A percentile compares a stretch with the other conserved stretches of the same genome.
Evolutionary conservation across 2,329 filamentous ascomycete species (phyloP).

Genomic region (Colletotrichum sp.): DNA sequence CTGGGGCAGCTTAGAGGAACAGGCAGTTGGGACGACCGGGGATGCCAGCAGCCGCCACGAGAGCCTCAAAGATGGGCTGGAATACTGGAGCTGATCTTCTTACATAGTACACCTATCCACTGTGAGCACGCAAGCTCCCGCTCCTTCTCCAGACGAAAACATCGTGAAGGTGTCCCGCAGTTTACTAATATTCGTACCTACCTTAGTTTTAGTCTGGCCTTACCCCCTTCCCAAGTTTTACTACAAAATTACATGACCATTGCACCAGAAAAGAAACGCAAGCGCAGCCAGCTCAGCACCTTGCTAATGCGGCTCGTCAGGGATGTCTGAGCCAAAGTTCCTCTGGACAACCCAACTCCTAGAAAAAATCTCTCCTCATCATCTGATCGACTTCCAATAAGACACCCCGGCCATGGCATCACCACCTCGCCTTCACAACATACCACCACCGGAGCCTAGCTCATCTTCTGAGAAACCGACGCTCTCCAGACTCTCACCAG

Average conservation of each 20-base stretch:
- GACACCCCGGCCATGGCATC: constrained; percentile 1
- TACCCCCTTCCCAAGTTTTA: neutral
- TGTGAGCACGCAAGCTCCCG: neutral
- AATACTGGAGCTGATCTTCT: neutral
- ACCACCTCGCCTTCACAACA: neutral
- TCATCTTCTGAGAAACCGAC: neutral
- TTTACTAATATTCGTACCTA: neutral
- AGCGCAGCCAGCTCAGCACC: neutral
- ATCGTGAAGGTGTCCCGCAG: neutral
- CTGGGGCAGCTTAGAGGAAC: neutral
- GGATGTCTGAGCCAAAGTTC: constrained; percentile 1
- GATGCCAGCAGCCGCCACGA: neutral
- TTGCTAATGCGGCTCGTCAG: neutral
- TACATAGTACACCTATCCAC: neutral
- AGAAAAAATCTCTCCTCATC: neutral
- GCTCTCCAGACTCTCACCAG: neutral
- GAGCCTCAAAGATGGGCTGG: neutral
- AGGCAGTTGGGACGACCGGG: neutral
- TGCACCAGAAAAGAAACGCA: neutral
- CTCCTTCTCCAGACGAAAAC: neutral
- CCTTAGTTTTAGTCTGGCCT: neutral
- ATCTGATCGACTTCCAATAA: constrained; percentile 10
- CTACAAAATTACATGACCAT: neutral
- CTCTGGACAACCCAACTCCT: neutral
- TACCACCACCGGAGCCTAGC: neutral